Evolutionary conservation across 1,284 basidiomycete species (phyloP), one percentile per base, ranked within the genome.

Genomic region (Papiliotrema flavescens): DNA sequence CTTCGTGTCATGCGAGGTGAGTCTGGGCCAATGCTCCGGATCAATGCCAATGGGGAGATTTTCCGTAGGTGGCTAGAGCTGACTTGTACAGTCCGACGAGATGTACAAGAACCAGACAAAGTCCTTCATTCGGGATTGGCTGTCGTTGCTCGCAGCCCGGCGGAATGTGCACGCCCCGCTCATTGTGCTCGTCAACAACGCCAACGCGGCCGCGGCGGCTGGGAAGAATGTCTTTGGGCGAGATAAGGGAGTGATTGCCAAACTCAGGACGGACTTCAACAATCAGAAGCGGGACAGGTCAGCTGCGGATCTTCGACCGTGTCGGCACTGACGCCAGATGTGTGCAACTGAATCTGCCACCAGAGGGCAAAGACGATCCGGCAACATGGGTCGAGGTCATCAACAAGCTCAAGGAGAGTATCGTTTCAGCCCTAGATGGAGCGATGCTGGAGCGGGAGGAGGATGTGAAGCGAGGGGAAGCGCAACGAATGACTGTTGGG

Each of bases 201-300:
- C 71, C 2, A 53, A 61, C 28, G 57, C 58, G 8, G 61, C 87
- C 7, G 88, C 89, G 61, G 73, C 80, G 24, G 82, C 81, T 58
- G 77, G 81, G 15, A 80, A 81, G 44, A 71, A 65, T 35, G 72
- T 76, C 6, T 74, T 74, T 56, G 73, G 73, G 0, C 63, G 71
- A 23, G 70, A 72, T 40, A 68, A 67, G 44, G 73, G 73, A 86
- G 76, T 98, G 9, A 75, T 96, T 53, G 94, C 97, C 74, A 95
- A 93, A 76, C 82, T 98, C 48, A 87, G 83, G 71, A 84, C 90
- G 2, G 96, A 98, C 77, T 98, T 98, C 74, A 98, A 96, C 66
- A 70, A 81, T 0, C 88, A 89, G 61, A 95, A 91, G 74, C 83
- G 86, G 52, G 94, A 97, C 68, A 83, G 91, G 90, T 92, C 60